Base-by-base conservation (phyloP, 106 monocot genomes). In the Dendrobium chrysotoxum region DNA sequence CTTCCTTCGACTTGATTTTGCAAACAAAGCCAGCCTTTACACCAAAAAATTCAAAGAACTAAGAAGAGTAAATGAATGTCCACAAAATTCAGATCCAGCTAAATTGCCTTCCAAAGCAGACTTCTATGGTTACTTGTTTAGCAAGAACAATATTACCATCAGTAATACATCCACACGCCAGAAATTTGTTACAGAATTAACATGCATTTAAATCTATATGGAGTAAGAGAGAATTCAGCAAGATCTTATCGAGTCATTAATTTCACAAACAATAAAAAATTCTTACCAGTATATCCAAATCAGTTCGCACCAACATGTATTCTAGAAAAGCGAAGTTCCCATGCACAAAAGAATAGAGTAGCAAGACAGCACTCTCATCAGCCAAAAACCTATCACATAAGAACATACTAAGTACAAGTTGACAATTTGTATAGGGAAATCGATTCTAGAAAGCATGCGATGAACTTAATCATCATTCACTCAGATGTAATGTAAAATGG, bases 261-360 rank as follows among this genome's bases (percentile, higher is more conserved):
- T 1, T 40, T 28, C 76, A 47, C 11, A 76, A 47, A 76, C 35
- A 35, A 35, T 35, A 76, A 45, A 46, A 76, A 55, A 79, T 73
- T 30, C 85, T 65, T 94, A 98, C 98, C 94, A 98, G 81, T 40
- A 89, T 98, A 86, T 98, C 98, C 82, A 98, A 84, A 87, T 98
- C 98, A 78, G 98, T 98, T 81, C 98, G 95, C 83, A 98, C 98
- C 80, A 98, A 88, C 78, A 91, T 92, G 70, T 98, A 98, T 71
- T 98, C 98, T 82, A 92, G 81, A 85, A 98, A 98, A 78, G 92
- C 90, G 76, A 89, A 88, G 79, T 98, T 98, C 44, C 95, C 98
- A 85, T 95, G 92, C 68, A 95, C 85, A 84, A 98, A 83, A 64
- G 95, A 98, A 75, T 98, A 98, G 3, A 98, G 91, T 75, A 98